Base-by-base conservation (phyloP, 2,329 filamentous ascomycete species). In the Aspergillus terreus region DNA sequence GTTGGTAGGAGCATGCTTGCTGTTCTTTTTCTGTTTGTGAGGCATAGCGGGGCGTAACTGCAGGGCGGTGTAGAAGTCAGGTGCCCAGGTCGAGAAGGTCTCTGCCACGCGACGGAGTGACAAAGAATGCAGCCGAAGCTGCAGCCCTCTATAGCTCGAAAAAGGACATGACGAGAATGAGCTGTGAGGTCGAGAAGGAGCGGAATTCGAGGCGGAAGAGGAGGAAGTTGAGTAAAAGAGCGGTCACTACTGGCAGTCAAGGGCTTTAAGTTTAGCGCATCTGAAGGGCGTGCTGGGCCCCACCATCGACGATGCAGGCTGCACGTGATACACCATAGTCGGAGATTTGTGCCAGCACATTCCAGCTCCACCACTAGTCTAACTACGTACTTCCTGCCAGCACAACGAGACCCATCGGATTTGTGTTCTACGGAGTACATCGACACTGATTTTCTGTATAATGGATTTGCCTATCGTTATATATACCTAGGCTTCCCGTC, bases 11-110 rank as follows among this genome's bases (percentile, higher is more conserved):
- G 58, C 63, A 65, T 70, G 64, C 49, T 50, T 63, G 53, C 65
- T 64, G 58, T 70, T 66, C 59, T 72, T 74, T 66, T 71, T 74
- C 56, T 72, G 69, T 61, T 73, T 73, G 64, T 70, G 70, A 71
- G 72, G 66, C 72, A 75, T 75, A 66, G 67, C 68, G 68, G 67
- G 64, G 62, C 63, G 59, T 58, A 42, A n/a, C 15, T 52, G 57
- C 7, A 30, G 27, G 59, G 58, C 58, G 63, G 66, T 63, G 67
- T 65, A 62, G 62, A 60, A 58, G 50, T 60, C 52, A 56, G 49
- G 30, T 49, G 44, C 59, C 56, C 55, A 58, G 60, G 64, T 61
- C 50, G 55, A 55, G 56, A 61, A 63, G 57, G 56, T 56, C 61
- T 62, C 63, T 63, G 65, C 59, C 64, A 63, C 53, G 46, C 54